Conservation (phyloP, 1,284 basidiomycete species). For the Rhodotorula sp. region DNA sequence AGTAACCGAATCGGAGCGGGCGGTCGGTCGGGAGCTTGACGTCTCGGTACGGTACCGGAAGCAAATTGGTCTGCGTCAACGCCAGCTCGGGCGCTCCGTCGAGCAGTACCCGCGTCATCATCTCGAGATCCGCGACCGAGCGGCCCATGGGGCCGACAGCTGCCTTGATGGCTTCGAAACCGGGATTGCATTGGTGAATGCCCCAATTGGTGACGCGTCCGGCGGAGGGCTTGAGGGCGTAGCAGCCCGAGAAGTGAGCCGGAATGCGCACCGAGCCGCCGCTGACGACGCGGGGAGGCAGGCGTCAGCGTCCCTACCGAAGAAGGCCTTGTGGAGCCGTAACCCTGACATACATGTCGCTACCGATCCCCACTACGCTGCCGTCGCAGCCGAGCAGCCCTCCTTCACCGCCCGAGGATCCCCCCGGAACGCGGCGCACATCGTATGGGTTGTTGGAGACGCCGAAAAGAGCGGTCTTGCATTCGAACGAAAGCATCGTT, state of each 20-base stretch:
- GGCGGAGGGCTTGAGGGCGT: conserved; percentile 69
- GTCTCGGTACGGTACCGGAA: conserved; percentile 61
- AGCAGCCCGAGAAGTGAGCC: conserved; percentile 73
- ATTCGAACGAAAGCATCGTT: conserved; percentile 82
- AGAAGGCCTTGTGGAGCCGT: not conserved
- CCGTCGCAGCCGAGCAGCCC: conserved; percentile 73
- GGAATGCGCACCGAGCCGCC: conserved; percentile 73
- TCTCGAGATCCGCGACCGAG: conserved; percentile 65
- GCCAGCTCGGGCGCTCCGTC: conserved; percentile 48
- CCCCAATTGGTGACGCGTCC: conserved; percentile 59
- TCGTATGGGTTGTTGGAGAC: conserved; percentile 67
- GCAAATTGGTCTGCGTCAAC: conserved; percentile 51
- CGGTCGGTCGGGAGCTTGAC: conserved; percentile 53
- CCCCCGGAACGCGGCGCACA: conserved; percentile 64
- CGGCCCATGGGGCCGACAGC: conserved; percentile 72
- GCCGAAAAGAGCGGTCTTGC: conserved; percentile 76
- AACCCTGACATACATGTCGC: conserved; percentile 46
- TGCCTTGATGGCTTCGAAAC: conserved; percentile 64
- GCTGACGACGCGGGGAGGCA: not conserved
- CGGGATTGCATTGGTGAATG: conserved; percentile 50
- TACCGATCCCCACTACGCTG: conserved; percentile 71
- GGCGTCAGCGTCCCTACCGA: not conserved
- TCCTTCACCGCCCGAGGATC: conserved; percentile 74
- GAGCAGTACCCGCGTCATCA: conserved; percentile 60
- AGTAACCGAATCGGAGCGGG: conserved; percentile 71